phyloP scores from a whole-genome alignment of 345 rosid species.

The Lepidium aucheri region DNA sequence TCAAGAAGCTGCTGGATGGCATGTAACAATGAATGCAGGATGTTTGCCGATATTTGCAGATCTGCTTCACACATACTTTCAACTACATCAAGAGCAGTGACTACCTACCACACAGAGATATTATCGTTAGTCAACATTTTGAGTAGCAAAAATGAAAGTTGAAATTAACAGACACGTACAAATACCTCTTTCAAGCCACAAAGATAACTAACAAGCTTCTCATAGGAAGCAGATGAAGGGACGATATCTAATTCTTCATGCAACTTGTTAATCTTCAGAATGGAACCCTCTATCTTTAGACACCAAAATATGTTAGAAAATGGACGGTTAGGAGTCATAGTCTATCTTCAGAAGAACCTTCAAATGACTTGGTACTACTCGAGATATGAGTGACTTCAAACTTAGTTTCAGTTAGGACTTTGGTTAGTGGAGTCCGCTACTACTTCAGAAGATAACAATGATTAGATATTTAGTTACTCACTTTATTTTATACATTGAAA shows the following conservation, averaged over 20 bases:
- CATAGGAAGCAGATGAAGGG: slow-evolving; percentile 52
- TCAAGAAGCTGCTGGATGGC: slow-evolving; percentile 51
- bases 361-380: not conserved
- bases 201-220: slow-evolving; percentile 44
- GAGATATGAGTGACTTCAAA: not conserved
- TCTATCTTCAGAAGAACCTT: not conserved
- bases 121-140: not conserved
- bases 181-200: slow-evolving; percentile 60
- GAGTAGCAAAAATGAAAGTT: not conserved
- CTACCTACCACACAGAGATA: slow-evolving; percentile 47
- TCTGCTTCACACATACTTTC: slow-evolving; percentile 57
- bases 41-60: slow-evolving; percentile 35
- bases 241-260: slow-evolving; percentile 45
- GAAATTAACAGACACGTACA: not conserved
- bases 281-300: slow-evolving; percentile 48
- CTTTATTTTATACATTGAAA: not conserved
- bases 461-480: not conserved
- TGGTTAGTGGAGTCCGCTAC: not conserved
- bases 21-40: slow-evolving; percentile 40
- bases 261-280: slow-evolving; percentile 50
- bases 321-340: not conserved
- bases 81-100: slow-evolving; percentile 61
- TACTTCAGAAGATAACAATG: not conserved
- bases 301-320: slow-evolving; percentile 12
- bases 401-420: not conserved